Conservation (phyloP, 306 rosid species). For the Macrotyloma uniflorum region DNA sequence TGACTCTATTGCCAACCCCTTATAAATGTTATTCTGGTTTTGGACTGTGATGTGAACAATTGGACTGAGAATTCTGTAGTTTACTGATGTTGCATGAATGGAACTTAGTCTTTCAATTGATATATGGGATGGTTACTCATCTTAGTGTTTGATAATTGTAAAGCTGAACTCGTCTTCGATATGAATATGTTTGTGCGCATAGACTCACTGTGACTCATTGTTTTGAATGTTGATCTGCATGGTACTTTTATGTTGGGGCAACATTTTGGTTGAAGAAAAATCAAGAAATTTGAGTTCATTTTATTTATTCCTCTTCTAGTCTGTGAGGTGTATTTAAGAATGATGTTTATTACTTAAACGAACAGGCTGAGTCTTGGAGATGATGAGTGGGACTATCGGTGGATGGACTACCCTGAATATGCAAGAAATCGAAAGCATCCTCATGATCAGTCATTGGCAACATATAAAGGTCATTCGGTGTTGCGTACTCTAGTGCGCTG, state of each 20-base stretch:
- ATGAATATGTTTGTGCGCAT: not conserved
- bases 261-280: not conserved
- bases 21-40: not conserved
- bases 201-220: not conserved
- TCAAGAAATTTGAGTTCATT: not conserved
- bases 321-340: constrained; percentile 8
- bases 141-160: not conserved
- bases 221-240: not conserved
- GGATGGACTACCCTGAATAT: constrained; percentile 83
- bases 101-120: not conserved
- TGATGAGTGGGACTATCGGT: constrained; percentile 83
- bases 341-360: constrained; percentile 32
- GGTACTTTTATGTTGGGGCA: not conserved
- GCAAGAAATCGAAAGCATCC: constrained; percentile 68
- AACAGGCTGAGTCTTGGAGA: constrained; percentile 49
- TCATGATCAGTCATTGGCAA: constrained; percentile 68
- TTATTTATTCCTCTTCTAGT: not conserved
- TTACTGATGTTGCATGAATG: not conserved
- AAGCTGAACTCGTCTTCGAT: not conserved
- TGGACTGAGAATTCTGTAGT: constrained; percentile 9
- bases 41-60: not conserved
- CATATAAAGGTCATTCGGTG: constrained; percentile 87
- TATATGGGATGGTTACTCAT: not conserved
- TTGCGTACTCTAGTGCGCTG: constrained; percentile 81
- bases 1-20: not conserved